Conservation (phyloP, 352 stramenopile species). For the Salisapilia sapeloensis region DNA sequence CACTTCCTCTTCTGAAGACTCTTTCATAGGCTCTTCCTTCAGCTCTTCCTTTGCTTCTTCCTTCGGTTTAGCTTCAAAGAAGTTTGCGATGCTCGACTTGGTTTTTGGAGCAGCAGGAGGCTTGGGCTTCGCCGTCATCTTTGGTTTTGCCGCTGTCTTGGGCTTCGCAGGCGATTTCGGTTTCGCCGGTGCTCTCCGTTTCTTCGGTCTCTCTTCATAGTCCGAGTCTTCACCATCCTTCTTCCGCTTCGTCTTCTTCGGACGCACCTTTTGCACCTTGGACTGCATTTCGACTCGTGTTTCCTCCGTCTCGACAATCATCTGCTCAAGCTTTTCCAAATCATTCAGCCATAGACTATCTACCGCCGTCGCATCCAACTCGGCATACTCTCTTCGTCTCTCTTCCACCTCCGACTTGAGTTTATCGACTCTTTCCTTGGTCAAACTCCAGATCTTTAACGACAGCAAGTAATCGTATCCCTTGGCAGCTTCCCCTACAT, state of each 20-base stretch:
- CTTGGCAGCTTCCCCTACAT: conserved; percentile 11
- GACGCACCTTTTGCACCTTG: conserved; percentile 16
- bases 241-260: conserved; percentile 33
- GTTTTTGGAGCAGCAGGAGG: conserved; percentile 13
- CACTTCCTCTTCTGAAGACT: conserved; percentile 24
- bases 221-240: conserved; percentile 45
- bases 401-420: conserved; percentile 79
- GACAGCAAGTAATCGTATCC: conserved; percentile 93
- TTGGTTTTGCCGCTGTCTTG: conserved; percentile 9
- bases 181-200: conserved; percentile 16
- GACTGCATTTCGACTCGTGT: conserved; percentile 22
- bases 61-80: conserved; percentile 18
- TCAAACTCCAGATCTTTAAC: conserved; percentile 90
- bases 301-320: conserved; percentile 49
- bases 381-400: conserved; percentile 69
- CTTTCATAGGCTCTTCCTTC: conserved; percentile 12
- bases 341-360: conserved; percentile 88
- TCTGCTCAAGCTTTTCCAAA: conserved; percentile 77
- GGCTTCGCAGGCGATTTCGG: conserved; percentile 14
- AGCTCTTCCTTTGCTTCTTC: conserved; percentile 6
- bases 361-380: conserved; percentile 65
- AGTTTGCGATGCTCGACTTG: conserved; percentile 9
- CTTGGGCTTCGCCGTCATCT: conserved; percentile 12
- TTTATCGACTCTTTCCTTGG: conserved; percentile 85
- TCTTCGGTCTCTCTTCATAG: conserved; percentile 16